Evolutionary conservation across 2,329 filamentous ascomycete species (phyloP), one percentile per base, ranked within the genome.

Genomic region (Verticillium klebahnii): DNA sequence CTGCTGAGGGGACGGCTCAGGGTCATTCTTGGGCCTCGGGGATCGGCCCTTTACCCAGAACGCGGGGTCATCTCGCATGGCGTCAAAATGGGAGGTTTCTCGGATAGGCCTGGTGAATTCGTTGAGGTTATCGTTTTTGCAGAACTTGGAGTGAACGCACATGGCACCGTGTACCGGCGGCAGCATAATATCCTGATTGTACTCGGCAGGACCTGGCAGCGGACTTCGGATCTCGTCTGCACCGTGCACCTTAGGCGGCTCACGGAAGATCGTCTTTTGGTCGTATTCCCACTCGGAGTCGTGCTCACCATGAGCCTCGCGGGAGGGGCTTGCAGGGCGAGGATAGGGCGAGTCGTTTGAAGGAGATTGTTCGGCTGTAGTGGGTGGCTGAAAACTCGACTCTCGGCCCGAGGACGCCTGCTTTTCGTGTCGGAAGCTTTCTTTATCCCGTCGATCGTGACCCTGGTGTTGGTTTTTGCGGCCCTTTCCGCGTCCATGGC

Each of bases 141-240:
- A 77, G 65, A 77, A 82, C 29, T 75, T 72, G 2, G 80, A 82
- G 54, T 77, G 75, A 56, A 82, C 74, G 60, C 74, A 75, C 23
- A 73, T 73, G 14, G 78, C 74, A 64, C 79, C 74, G 67, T 76
- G 78, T 5, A 77, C 73, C 19, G 76, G 76, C 31, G 80, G 78
- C 45, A 81, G 76, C 36, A 82, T 77, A 8, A 80, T 74, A 17
- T 78, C 75, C 23, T 81, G 78, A 45, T 72, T 77, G 62, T 79
- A 82, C 19, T 72, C 69, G 17, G 68, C 65, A 4, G 78, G 64
- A 12, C 61, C 40, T 1, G 64, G 74, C 1, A 83, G 70, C 23
- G 80, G 80, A 62, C 76, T 80, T 14, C 77, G 78, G 60, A 82
- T 76, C n/a, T 78, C 75, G 40, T 82, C 80, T n/a, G 77, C 76